phyloP scores from a whole-genome alignment of 768 basidiomycete genomes.

The Rhodotorula taiwanensis region DNA sequence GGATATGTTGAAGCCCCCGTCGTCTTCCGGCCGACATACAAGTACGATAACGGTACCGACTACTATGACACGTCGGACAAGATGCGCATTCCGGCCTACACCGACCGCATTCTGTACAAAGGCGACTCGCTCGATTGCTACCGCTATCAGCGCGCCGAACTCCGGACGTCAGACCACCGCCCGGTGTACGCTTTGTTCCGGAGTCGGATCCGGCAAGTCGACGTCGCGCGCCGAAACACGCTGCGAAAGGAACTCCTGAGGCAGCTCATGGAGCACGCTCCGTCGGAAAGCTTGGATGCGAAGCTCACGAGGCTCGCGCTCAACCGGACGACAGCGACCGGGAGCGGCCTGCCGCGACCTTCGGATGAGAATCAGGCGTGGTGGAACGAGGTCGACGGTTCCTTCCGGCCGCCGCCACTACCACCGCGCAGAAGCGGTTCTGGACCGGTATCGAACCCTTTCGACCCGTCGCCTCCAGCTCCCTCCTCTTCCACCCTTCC shows the following conservation, averaged over 20 bases:
- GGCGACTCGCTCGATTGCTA: constrained; percentile 64
- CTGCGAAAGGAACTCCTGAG: constrained; percentile 23
- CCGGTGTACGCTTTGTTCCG: constrained; percentile 84
- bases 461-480: no score
- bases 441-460: not conserved
- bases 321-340: not conserved
- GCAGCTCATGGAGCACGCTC: constrained; percentile 10
- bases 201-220: constrained; percentile 69
- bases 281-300: constrained; percentile 20
- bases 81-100: constrained; percentile 94
- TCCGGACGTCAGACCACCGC: constrained; percentile 89
- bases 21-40: constrained; percentile 90
- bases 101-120: constrained; percentile 87
- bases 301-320: constrained; percentile 8
- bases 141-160: constrained; percentile 74
- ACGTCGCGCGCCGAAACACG: constrained; percentile 54
- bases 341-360: constrained; percentile 16
- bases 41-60: constrained; percentile 56
- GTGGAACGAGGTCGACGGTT: constrained; percentile 23
- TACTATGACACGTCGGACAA: constrained; percentile 94
- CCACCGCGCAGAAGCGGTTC: not conserved
- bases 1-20: constrained; percentile 85
- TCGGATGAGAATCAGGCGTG: constrained; percentile 24
- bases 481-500: no score
- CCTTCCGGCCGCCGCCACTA: not conserved